phyloP scores from a whole-genome alignment of 306 rosid species.

The Calophaca sinica region DNA sequence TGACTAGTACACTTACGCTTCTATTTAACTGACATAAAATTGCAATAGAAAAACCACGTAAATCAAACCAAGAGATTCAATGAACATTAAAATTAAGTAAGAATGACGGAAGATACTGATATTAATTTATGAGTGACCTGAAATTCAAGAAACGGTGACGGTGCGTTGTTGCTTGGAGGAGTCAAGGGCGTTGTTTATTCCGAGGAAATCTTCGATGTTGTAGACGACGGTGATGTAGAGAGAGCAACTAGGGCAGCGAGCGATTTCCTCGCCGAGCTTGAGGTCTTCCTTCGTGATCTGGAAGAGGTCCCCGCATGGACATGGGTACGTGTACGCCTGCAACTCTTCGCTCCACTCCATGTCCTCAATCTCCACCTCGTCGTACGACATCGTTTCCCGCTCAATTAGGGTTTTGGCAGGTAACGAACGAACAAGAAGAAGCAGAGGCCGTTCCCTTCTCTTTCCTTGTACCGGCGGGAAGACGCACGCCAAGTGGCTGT shows the following conservation, averaged over 20 bases:
- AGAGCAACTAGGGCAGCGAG: slow-evolving; percentile 94
- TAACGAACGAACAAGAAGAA: neutral
- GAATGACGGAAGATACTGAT: no score
- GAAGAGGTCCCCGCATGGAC: slow-evolving; percentile 96
- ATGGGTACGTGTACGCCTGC: slow-evolving; percentile 78
- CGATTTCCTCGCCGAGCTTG: slow-evolving; percentile 84
- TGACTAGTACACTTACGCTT: neutral
- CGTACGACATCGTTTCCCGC: slow-evolving; percentile 73
- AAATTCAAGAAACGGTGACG: slow-evolving; percentile 57
- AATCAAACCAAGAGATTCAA: no score
- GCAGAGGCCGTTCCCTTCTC: no score
- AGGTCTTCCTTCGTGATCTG: slow-evolving; percentile 88
- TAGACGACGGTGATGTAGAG: slow-evolving; percentile 87
- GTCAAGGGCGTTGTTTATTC: slow-evolving; percentile 40
- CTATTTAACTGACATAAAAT: neutral
- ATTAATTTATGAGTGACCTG: no score
- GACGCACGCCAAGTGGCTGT: no score
- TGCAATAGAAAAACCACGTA: no score
- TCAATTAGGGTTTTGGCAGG: neutral
- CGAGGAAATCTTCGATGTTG: slow-evolving; percentile 75
- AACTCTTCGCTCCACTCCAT: slow-evolving; percentile 95
- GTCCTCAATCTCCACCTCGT: slow-evolving; percentile 97
- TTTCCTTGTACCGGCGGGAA: no score
- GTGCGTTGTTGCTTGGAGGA: slow-evolving; percentile 56
- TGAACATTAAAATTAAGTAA: no score